Evolutionary conservation across 192 early-diverging fungal genomes (phyloP).

Genomic region (Allomyces arbusculus): DNA sequence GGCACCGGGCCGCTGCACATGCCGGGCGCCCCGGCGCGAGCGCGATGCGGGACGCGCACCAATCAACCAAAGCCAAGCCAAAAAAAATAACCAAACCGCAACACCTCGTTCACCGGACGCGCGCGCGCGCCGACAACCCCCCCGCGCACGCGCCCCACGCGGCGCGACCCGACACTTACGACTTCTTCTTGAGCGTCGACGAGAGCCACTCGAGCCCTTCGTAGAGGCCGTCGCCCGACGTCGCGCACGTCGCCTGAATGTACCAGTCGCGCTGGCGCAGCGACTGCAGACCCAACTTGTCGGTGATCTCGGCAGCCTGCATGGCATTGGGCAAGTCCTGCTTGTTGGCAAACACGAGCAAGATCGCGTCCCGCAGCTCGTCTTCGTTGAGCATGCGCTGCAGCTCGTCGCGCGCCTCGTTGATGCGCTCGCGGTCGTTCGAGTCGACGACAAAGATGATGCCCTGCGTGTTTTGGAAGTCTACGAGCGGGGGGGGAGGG

Average conservation of each 20-base stretch:
- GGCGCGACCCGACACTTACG: not conserved
- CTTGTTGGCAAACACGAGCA: slow-evolving; percentile 97
- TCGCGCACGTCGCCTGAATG: slow-evolving; percentile 85
- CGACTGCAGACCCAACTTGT: slow-evolving; percentile 73
- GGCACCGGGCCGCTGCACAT: no score
- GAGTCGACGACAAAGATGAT: slow-evolving; percentile 96
- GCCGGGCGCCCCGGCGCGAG: no score
- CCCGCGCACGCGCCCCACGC: no score
- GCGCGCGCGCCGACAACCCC: no score
- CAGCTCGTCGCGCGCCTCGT: slow-evolving; percentile 83
- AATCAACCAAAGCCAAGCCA: no score
- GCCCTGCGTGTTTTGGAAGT: slow-evolving; percentile 92
- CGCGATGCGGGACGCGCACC: no score
- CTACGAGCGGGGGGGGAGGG: slow-evolving; percentile 10
- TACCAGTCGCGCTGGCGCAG: slow-evolving; percentile 73
- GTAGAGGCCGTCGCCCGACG: slow-evolving; percentile 85
- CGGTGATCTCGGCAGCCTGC: slow-evolving; percentile 79
- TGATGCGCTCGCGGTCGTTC: slow-evolving; percentile 85
- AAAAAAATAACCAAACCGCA: no score
- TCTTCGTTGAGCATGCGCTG: slow-evolving; percentile 90
- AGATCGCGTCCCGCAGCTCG: slow-evolving; percentile 72
- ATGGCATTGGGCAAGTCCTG: slow-evolving; percentile 96
- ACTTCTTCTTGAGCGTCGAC: slow-evolving; percentile 19
- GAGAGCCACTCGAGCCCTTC: slow-evolving; percentile 93
- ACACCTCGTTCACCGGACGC: no score